A percentile compares a stretch with the other conserved stretches of the same genome.
Evolutionary conservation across 768 basidiomycete genomes (phyloP).

Genomic region (Suillus variegatus): DNA sequence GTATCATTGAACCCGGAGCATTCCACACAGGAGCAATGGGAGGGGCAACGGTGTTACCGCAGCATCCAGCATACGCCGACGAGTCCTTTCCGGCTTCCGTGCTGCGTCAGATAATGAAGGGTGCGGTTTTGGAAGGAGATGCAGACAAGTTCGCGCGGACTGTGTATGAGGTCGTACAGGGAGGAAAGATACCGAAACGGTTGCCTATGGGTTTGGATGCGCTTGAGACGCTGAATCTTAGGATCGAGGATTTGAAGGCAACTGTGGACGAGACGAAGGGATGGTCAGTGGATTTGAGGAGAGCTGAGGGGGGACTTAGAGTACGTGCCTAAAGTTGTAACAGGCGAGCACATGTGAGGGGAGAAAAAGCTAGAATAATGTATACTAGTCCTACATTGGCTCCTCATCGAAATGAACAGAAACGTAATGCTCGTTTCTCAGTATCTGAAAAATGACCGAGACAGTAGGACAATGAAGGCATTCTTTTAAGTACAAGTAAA

Average conservation of each 20-base stretch:
- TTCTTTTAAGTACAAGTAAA: too few species aligned
- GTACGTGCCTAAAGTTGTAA: too few species aligned
- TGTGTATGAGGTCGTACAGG: background rate
- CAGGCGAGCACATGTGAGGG: too few species aligned
- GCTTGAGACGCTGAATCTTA: background rate
- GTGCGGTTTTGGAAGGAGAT: background rate
- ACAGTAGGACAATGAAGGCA: too few species aligned
- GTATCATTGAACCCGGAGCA: background rate
- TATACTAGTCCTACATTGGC: too few species aligned
- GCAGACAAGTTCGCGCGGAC: background rate
- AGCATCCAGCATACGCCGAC: background rate
- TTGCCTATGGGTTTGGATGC: background rate
- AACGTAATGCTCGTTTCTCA: too few species aligned
- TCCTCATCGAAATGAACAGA: too few species aligned
- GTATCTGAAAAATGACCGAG: too few species aligned
- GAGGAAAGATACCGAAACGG: background rate
- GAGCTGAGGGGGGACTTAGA: background rate
- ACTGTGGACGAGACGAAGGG: background rate
- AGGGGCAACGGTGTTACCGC: background rate
- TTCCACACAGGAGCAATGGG: background rate
- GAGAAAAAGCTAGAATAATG: too few species aligned
- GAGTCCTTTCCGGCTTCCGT: background rate
- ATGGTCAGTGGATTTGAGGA: background rate
- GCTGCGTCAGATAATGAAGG: background rate
- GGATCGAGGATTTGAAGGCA: background rate